Evolutionary conservation across 139 green algal genomes (phyloP).

Genomic region (Yamagishiella unicocca): DNA sequence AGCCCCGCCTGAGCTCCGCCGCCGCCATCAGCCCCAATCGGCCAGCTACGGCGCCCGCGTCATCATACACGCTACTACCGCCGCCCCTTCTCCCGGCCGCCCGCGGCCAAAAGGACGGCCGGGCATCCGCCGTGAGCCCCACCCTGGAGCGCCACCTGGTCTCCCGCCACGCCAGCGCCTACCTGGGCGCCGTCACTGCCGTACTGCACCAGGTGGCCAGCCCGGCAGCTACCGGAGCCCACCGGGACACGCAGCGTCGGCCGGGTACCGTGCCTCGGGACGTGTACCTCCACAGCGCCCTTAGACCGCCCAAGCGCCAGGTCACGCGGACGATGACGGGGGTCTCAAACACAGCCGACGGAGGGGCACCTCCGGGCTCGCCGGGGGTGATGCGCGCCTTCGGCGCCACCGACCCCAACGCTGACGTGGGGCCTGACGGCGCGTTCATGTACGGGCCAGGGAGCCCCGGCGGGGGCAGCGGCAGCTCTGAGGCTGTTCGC

Average conservation of each 20-base stretch:
- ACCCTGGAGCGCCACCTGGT: constrained; percentile 20
- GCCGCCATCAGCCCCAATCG: background rate
- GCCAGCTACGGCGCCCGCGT: constrained; percentile 2
- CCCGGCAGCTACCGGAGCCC: background rate
- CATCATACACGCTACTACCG: background rate
- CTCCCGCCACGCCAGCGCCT: constrained; percentile 24
- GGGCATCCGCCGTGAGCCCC: background rate
- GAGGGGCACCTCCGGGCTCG: background rate
- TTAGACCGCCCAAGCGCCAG: background rate
- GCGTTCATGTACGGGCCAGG: too few species aligned
- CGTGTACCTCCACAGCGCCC: constrained; percentile 35
- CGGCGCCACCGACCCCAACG: too few species aligned
- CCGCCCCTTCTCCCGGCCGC: constrained; percentile 12
- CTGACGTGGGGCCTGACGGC: too few species aligned
- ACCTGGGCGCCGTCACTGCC: constrained; percentile 24
- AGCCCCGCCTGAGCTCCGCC: background rate
- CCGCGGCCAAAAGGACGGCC: background rate
- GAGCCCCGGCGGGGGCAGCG: too few species aligned
- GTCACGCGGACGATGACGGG: background rate
- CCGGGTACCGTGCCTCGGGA: constrained; percentile 30
- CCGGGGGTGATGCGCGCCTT: background rate
- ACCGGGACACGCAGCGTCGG: background rate
- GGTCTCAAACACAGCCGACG: background rate
- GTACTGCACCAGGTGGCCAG: constrained; percentile 22
- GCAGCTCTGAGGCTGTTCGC: too few species aligned